Percentiles rank a stretch among this genome's conserved stretches.
Conservation (phyloP, 2,329 filamentous ascomycete species). For the Monosporascus sp. region DNA sequence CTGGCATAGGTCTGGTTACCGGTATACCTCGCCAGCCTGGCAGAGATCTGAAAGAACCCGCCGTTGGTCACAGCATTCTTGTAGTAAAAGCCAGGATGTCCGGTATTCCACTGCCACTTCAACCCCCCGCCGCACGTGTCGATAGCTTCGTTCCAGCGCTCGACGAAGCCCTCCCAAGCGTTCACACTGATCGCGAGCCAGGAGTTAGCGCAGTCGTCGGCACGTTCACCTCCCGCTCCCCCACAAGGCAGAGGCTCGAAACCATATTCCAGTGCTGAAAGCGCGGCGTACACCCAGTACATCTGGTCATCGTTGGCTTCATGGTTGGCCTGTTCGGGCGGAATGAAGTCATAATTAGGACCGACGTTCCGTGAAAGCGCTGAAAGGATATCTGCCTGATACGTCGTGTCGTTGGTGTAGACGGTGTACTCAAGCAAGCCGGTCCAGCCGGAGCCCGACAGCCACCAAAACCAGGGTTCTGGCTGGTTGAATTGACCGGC, state of each 20-base stretch:
- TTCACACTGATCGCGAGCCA: slow-evolving; percentile 46
- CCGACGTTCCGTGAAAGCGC: slow-evolving; percentile 18
- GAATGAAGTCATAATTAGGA: slow-evolving; percentile 18
- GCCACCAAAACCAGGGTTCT: slow-evolving; percentile 30
- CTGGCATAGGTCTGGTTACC: slow-evolving; percentile 51
- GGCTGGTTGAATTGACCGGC: slow-evolving; percentile 29
- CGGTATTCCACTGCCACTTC: slow-evolving; percentile 55
- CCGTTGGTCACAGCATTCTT: slow-evolving; percentile 37
- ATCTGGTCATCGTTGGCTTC: slow-evolving; percentile 44
- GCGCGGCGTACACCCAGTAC: slow-evolving; percentile 44
- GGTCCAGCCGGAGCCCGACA: slow-evolving; percentile 27
- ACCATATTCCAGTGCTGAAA: slow-evolving; percentile 40
- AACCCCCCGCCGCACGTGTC: slow-evolving; percentile 48
- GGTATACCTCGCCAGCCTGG: slow-evolving; percentile 53
- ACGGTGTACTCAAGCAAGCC: slow-evolving; percentile 22
- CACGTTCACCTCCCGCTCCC: slow-evolving; percentile 23
- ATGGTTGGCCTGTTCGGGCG: slow-evolving; percentile 14
- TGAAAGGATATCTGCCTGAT: slow-evolving; percentile 17
- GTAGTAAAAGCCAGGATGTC: slow-evolving; percentile 55
- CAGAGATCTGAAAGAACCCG: slow-evolving; percentile 32
- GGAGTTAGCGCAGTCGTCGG: slow-evolving; percentile 32
- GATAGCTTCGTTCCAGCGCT: slow-evolving; percentile 46
- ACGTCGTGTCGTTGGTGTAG: slow-evolving; percentile 20
- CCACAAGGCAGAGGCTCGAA: slow-evolving; percentile 30
- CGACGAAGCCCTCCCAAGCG: slow-evolving; percentile 47